Conservation (phyloP, 2,329 filamentous ascomycete species). For the Achaetomium macrosporum region DNA sequence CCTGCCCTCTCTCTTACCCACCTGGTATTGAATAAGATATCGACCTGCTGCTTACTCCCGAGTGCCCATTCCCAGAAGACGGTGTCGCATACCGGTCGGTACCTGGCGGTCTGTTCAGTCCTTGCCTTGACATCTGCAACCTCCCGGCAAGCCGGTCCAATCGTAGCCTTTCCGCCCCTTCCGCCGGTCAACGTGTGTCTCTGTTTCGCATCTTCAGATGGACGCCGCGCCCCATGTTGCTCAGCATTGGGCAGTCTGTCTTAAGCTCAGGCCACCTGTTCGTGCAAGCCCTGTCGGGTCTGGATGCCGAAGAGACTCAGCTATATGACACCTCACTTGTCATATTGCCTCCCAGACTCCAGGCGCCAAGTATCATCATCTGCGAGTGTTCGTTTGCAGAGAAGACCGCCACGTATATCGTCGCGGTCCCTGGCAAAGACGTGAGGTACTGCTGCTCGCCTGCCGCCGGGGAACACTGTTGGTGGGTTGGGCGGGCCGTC, state of each 20-base stretch:
- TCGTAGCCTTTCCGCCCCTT: slow-evolving; percentile 11
- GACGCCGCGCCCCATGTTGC: not conserved
- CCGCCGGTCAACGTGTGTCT: not conserved
- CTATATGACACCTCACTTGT: slow-evolving; percentile 8
- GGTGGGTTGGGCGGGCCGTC: too few relatives aligned
- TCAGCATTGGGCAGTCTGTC: slow-evolving; percentile 4
- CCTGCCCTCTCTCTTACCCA: not conserved
- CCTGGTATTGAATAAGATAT: too few relatives aligned
- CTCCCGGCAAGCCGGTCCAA: slow-evolving; percentile 7
- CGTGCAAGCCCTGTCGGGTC: slow-evolving; percentile 23
- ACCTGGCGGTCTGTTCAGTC: not conserved
- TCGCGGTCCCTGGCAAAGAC: not conserved
- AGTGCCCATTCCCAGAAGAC: not conserved
- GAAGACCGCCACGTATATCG: not conserved
- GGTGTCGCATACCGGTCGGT: not conserved
- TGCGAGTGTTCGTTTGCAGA: slow-evolving; percentile 15
- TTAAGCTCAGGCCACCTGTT: slow-evolving; percentile 29
- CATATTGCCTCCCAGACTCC: slow-evolving; percentile 1
- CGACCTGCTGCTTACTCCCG: not conserved
- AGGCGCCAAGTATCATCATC: slow-evolving; percentile 8
- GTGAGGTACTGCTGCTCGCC: not conserved
- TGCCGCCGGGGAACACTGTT: too few relatives aligned
- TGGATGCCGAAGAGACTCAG: too few relatives aligned
- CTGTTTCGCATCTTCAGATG: slow-evolving; percentile 6
- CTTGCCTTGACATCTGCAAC: slow-evolving; percentile 7